A percentile compares a stretch with the other conserved stretches of the same genome.
These are phyloP conservation scores for Cordyceps farinosa DNA, from an alignment of 2,329 filamentous ascomycete species.

Conservation along the genomic window DNA sequence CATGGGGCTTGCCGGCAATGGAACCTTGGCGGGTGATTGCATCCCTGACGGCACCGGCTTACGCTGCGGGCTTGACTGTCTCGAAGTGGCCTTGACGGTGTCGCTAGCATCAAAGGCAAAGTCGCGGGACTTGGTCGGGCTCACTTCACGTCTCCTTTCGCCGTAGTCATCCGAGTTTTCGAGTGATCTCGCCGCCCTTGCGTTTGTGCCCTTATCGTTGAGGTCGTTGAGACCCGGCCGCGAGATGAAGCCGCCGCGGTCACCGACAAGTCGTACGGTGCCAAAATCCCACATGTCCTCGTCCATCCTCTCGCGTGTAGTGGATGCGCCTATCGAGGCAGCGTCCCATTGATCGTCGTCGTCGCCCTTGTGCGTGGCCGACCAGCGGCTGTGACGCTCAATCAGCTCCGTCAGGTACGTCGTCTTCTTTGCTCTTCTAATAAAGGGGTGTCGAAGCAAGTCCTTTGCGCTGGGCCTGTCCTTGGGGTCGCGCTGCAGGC, in stretches of 20 bases:
- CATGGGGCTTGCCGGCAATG: conserved; percentile 49
- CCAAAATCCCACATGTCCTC: conserved; percentile 99
- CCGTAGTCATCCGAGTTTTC: conserved; percentile 50
- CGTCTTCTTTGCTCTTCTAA: conserved; percentile 87
- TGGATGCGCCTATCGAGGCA: conserved; percentile 48
- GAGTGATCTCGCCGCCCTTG: conserved; percentile 55
- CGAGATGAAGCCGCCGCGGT: conserved; percentile 54
- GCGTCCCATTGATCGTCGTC: conserved; percentile 60
- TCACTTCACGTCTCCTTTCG: conserved; percentile 48
- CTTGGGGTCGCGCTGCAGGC: conserved; percentile 82
- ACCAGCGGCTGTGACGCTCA: conserved; percentile 84
- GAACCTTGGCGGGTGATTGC: conserved; percentile 55
- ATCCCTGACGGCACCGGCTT: conserved; percentile 42
- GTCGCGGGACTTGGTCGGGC: conserved; percentile 50
- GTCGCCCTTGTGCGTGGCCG: conserved; percentile 70
- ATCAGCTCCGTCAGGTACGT: conserved; percentile 97
- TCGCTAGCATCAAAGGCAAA: conserved; percentile 45
- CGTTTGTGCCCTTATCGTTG: conserved; percentile 79
- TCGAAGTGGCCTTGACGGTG: conserved; percentile 55
- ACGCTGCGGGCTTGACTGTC: conserved; percentile 59
- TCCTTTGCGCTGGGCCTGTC: conserved; percentile 86
- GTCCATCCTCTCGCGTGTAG: conserved; percentile 55
- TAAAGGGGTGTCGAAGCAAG: conserved; percentile 83
- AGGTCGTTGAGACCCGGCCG: conserved; percentile 63
- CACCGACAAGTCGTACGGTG: conserved; percentile 78